Evolutionary conservation across 2,329 filamentous ascomycete genomes (phyloP).

Genomic region (Claviceps digitariae): DNA sequence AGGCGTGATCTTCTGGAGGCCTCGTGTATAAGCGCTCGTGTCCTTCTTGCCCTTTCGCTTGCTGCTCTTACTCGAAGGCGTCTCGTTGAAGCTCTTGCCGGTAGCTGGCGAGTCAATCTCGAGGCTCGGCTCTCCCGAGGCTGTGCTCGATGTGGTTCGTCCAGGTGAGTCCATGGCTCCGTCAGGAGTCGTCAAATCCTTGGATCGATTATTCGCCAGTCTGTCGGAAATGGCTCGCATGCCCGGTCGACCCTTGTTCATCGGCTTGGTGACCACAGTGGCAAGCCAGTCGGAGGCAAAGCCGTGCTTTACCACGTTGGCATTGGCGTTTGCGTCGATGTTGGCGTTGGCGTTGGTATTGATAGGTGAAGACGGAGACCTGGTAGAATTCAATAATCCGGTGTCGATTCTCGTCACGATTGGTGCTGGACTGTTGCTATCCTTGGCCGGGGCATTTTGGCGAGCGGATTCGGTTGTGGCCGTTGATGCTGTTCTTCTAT

Average conservation of each 20-base stretch:
- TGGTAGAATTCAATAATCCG: slow-evolving; percentile 26
- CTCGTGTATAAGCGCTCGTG: slow-evolving; percentile 85
- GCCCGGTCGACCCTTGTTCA: slow-evolving; percentile 44
- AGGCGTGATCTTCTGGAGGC: slow-evolving; percentile 67
- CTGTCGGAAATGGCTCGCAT: slow-evolving; percentile 75
- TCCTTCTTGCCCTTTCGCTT: slow-evolving; percentile 78
- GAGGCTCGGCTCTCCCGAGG: slow-evolving; percentile 54
- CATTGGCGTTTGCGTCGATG: slow-evolving; percentile 13
- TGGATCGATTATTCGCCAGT: slow-evolving; percentile 42
- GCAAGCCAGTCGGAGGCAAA: slow-evolving; percentile 44
- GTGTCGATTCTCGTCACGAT: slow-evolving; percentile 47
- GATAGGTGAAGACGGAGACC: slow-evolving; percentile 26
- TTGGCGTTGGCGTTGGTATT: slow-evolving; percentile 14
- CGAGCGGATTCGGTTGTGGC: slow-evolving; percentile 41
- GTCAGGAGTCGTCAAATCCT: slow-evolving; percentile 37
- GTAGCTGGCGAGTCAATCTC: slow-evolving; percentile 64
- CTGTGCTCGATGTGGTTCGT: slow-evolving; percentile 62
- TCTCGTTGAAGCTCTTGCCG: slow-evolving; percentile 40
- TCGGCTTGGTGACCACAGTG: slow-evolving; percentile 34
- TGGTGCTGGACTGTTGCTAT: slow-evolving; percentile 29
- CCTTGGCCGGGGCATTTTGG: slow-evolving; percentile 38
- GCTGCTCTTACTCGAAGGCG: slow-evolving; percentile 33
- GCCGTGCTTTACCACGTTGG: slow-evolving; percentile 23
- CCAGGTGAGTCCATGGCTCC: slow-evolving; percentile 50
- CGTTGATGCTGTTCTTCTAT: slow-evolving; percentile 49